Evolutionary conservation across 345 rosid species (phyloP), one percentile per base, ranked within the genome.

Genomic region (Euphorbia peplus): DNA sequence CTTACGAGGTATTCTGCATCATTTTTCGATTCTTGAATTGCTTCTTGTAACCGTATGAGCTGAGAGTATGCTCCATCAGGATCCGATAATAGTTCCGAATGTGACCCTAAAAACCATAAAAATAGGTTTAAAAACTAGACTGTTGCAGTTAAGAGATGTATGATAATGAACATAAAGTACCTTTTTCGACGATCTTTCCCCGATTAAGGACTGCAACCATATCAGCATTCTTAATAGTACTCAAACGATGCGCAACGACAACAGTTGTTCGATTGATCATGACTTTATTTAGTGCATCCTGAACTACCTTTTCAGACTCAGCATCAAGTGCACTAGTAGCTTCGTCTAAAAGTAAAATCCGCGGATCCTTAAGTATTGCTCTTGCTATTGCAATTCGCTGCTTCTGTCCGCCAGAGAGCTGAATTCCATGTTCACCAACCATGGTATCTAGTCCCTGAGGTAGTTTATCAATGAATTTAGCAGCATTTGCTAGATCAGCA

Each of bases 301-400:
- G 93, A 32, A 92, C 97, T n/a, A 81, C 70, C 73, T 87, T 88
- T 71, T 90, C 96, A 0, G 95, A 90, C 77, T 92, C 96, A 6
- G 95, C 89, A 66, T 92, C 96, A 1, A 92, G 89, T 0, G 98
- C 96, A 64, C 95, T 92, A 2, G 98, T 92, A 14, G 96, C 98
- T 76, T 92, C 98, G 26, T 90, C 98, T 42, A 92, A 70, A 18
- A 92, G 90, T 63, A 92, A 78, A 14, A 92, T 83, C 67, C 90
- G 42, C 0, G 96, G 96, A 55, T 91, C 81, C 76, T 90, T 92
- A n/a, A 90, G 68, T 56, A 90, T 90, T 1, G 96, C 98, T 73
- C 98, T 85, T 0, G 98, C 95, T 26, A 92, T 90, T 2, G 98
- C 98, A 64, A 92, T 79, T 68, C 98, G 85, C 76, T 92, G 98